These are phyloP conservation scores for Crithidia thermophila DNA, from an alignment of 208 protist species.

Conservation along the genomic window DNA sequence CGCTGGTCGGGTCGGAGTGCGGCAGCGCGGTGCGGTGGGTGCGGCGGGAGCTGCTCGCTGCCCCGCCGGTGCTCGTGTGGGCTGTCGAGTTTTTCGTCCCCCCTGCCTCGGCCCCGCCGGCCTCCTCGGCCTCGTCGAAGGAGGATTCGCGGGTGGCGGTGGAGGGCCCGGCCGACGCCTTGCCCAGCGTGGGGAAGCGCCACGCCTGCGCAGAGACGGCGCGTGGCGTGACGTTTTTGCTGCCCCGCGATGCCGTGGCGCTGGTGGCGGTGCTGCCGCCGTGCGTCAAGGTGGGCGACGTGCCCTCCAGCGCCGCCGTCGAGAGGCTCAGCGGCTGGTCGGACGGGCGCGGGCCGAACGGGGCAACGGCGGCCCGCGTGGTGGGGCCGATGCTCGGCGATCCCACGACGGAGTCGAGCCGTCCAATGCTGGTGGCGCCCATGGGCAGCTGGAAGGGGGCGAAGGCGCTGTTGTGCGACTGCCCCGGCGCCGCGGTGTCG, in stretches of 20 bases:
- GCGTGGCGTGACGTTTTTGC: background rate
- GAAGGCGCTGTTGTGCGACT: constrained; percentile 18
- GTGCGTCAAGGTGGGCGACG: background rate
- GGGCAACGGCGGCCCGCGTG: background rate
- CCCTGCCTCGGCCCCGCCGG: background rate
- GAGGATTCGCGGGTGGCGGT: background rate
- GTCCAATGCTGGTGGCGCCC: constrained; percentile 9
- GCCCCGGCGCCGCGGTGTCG: background rate
- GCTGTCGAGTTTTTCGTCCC: background rate
- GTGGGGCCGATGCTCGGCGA: background rate
- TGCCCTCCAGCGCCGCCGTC: constrained; percentile 5
- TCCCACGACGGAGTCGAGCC: constrained; percentile 11
- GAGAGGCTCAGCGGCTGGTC: constrained; percentile 11
- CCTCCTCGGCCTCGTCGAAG: constrained; percentile 3
- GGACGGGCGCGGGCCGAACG: background rate
- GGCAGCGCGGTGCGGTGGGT: constrained; percentile 6
- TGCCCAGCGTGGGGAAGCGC: constrained; percentile 43
- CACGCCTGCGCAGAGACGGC: constrained; percentile 41
- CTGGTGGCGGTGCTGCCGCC: background rate
- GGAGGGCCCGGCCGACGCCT: background rate
- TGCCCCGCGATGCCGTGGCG: background rate
- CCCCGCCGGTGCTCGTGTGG: background rate
- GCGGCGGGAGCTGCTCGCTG: constrained; percentile 2
- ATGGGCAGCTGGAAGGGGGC: constrained; percentile 19
- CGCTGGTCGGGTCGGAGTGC: constrained; percentile 6